A percentile compares a stretch with the other conserved stretches of the same genome.
phyloP scores from a whole-genome alignment of 2,329 filamentous ascomycete genomes.

The Paecilomyces fulvus region DNA sequence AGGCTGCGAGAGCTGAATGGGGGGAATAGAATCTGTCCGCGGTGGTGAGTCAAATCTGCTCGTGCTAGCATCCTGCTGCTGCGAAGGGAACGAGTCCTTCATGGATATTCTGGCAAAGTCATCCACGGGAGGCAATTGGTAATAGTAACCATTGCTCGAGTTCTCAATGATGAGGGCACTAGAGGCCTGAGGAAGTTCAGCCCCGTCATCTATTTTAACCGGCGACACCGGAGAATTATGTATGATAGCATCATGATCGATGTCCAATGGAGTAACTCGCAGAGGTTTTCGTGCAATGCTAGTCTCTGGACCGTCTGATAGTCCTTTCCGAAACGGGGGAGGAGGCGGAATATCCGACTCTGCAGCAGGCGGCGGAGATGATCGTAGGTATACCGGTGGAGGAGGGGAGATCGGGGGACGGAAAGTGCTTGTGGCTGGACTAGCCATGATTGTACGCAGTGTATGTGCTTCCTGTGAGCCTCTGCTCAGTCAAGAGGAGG shows the following conservation, averaged over 20 bases:
- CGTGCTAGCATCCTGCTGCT: slow-evolving; percentile 10
- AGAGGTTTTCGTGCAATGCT: slow-evolving; percentile 19
- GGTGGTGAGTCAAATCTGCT: slow-evolving; percentile 11
- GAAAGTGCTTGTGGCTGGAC: slow-evolving; percentile 13
- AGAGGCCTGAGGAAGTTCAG: slow-evolving; percentile 18
- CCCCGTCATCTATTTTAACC: slow-evolving; percentile 22
- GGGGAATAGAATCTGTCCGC: slow-evolving; percentile 16
- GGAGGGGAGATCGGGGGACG: slow-evolving; percentile 30
- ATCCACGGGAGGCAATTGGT: slow-evolving; percentile 14
- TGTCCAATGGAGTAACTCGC: slow-evolving; percentile 9
- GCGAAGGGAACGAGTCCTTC: slow-evolving; percentile 10
- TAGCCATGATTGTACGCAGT: slow-evolving; percentile 17
- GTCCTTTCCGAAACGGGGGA: slow-evolving; percentile 8
- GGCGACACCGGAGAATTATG: slow-evolving; percentile 26
- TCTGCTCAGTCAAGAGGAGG: not conserved
- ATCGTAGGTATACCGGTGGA: slow-evolving; percentile 35
- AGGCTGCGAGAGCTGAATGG: slow-evolving; percentile 7
- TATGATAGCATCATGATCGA: slow-evolving; percentile 15
- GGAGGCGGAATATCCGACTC: slow-evolving; percentile 10
- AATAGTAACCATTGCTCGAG: slow-evolving; percentile 13
- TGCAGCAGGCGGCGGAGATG: slow-evolving; percentile 23
- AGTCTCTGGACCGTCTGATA: slow-evolving; percentile 6
- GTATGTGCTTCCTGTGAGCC: not conserved
- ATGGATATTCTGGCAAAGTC: slow-evolving; percentile 21
- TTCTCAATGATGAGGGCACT: slow-evolving; percentile 21